Base-by-base conservation (phyloP, 1,284 basidiomycete genomes). In the Hemileia vastatrix region DNA sequence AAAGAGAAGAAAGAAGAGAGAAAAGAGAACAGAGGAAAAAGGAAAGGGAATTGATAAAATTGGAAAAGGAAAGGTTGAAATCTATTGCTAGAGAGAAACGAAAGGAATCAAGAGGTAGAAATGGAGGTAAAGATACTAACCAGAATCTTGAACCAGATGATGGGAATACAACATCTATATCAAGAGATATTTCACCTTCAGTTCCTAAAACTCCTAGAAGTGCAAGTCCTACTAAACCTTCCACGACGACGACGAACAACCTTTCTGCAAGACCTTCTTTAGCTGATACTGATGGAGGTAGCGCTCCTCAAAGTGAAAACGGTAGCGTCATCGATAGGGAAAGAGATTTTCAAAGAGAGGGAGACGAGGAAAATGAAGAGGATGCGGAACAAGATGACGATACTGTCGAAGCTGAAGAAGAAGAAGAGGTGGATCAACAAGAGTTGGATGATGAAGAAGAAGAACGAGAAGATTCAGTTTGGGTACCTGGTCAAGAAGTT, bases 401-500 rank as follows among this genome's bases (percentile, higher is more conserved):
- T 0, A 64, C 71, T 13, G 71, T 68, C 23, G 79, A 81, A n/a
- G n/a, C n/a, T 0, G 82, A 67, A 4, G 64, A 66, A 9, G 63
- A 51, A 44, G 45, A 66, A 45, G 19, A 64, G 18, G 19, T 67
- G 40, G 45, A 65, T 32, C 36, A 67, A 43, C 61, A 66, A 15
- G 63, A 75, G 70, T 73, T 75, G n/a, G 76, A 77, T 1, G 73
- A 77, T 32, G 68, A 71, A 45, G 67, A 73, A 23, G 70, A 71
- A n/a, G n/a, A n/a, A n/a, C n/a, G n/a, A n/a, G n/a, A n/a, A n/a
- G n/a, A n/a, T n/a, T n/a, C n/a, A 82, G 88, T 83, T 52, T 96
- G 91, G 90, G 79, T 89, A 44, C 91, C 91, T 24, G 93, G 93
- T 2, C 90, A 95, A 78, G 90, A 88, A 1, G 90, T 97, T 6